Conservation (phyloP, 2,329 filamentous ascomycete species). For the Botryotinia convoluta region DNA sequence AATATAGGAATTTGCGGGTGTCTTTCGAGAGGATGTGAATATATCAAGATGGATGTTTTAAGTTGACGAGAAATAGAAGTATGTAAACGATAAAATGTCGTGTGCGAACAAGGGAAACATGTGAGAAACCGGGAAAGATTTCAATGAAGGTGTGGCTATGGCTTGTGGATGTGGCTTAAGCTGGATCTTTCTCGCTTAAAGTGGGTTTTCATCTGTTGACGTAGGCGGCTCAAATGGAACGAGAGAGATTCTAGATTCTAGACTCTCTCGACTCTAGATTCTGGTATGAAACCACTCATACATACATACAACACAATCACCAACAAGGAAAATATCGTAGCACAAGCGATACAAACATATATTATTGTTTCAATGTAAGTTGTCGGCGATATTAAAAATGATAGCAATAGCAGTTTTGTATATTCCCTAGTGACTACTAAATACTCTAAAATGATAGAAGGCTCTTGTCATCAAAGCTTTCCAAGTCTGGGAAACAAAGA, state of each 20-base stretch:
- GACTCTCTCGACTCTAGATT: background rate
- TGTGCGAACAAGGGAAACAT: conserved; percentile 25
- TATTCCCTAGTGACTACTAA: background rate
- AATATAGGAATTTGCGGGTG: background rate
- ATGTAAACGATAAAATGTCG: conserved; percentile 25
- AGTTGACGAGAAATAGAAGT: conserved; percentile 18
- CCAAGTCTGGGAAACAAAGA: background rate
- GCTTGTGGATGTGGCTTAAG: conserved; percentile 1
- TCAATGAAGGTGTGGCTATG: background rate
- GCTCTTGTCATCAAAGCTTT: background rate
- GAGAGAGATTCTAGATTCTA: background rate
- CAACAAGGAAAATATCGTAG: background rate
- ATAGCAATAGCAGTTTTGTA: background rate
- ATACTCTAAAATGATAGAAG: background rate
- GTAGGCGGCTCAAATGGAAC: conserved; percentile 28
- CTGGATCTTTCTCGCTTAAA: conserved; percentile 18
- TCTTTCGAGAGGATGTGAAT: background rate
- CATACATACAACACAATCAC: background rate
- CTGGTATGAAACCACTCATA: background rate
- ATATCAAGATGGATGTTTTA: background rate
- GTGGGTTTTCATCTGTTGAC: conserved; percentile 21
- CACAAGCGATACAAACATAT: background rate
- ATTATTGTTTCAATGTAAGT: too few relatives aligned
- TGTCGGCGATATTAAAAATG: background rate
- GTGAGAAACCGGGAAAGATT: conserved; percentile 26